phyloP scores from a whole-genome alignment of 495 filamentous ascomycete genomes.

The Penicillium malachiteum region DNA sequence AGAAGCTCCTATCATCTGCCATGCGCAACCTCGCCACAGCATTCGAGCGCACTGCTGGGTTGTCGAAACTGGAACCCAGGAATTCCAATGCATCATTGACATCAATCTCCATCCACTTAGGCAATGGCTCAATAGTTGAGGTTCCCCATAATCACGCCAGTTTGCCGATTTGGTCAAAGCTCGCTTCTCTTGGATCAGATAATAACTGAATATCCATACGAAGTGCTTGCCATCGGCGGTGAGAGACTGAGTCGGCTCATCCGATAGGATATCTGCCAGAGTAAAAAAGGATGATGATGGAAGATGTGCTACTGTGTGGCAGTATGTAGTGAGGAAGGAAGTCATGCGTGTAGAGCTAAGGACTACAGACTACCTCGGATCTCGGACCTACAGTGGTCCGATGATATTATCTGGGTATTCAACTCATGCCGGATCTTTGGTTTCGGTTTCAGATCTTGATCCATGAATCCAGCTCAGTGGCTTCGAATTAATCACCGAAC shows the following conservation, averaged over 20 bases:
- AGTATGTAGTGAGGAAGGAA: no score
- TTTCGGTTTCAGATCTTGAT: slow-evolving; percentile 92
- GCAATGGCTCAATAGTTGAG: slow-evolving; percentile 78
- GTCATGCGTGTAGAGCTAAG: no score
- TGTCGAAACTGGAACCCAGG: slow-evolving; percentile 88
- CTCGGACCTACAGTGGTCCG: no score
- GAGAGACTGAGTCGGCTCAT: slow-evolving; percentile 86
- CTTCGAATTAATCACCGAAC: slow-evolving; percentile 83
- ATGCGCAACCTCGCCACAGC: slow-evolving; percentile 89
- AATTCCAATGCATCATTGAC: slow-evolving; percentile 95
- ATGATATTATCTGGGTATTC: no score
- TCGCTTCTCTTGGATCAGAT: slow-evolving; percentile 86
- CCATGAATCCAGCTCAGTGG: slow-evolving; percentile 87
- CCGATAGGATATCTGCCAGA: no score
- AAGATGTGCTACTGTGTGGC: no score
- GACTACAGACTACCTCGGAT: no score
- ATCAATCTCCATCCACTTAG: slow-evolving; percentile 96
- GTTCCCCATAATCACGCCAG: slow-evolving; percentile 85
- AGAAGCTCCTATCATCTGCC: slow-evolving; percentile 90
- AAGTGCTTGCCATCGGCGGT: slow-evolving; percentile 89
- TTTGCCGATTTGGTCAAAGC: slow-evolving; percentile 94
- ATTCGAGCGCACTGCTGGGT: slow-evolving; percentile 84
- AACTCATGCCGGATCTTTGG: slow-evolving; percentile 91
- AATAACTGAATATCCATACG: slow-evolving; percentile 95
- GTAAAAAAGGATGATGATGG: no score